These are phyloP conservation scores for Gynandropsis gynandra DNA, from an alignment of 345 rosid genomes.

Conservation along the genomic window DNA sequence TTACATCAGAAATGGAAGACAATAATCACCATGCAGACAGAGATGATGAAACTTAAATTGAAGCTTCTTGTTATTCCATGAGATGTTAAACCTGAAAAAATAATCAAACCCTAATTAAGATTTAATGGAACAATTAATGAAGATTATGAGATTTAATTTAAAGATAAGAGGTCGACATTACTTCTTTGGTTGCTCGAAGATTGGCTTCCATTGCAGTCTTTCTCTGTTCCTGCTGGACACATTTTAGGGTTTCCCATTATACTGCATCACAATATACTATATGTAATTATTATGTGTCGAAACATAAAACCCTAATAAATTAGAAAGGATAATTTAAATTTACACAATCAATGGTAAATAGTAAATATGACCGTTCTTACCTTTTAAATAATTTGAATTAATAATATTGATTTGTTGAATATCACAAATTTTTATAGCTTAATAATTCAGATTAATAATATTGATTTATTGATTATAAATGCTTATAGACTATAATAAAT, in stretches of 20 bases:
- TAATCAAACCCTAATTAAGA: background rate
- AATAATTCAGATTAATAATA: too few species aligned
- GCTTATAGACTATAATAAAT: too few species aligned
- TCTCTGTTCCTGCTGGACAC: constrained; percentile 49
- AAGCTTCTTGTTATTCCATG: constrained; percentile 41
- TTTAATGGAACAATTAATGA: too few species aligned
- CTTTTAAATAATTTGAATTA: too few species aligned
- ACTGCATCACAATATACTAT: constrained; percentile 31
- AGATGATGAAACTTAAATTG: constrained; percentile 54
- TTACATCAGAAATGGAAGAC: constrained; percentile 70
- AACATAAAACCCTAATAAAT: constrained; percentile 13
- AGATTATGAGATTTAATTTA: too few species aligned
- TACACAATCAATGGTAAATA: too few species aligned
- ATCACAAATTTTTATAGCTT: too few species aligned
- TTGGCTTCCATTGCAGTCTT: constrained; percentile 54
- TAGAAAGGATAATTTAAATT: too few species aligned
- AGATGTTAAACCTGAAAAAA: constrained; percentile 40
- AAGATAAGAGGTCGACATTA: constrained; percentile 24
- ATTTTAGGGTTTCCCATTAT: constrained; percentile 76
- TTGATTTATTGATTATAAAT: too few species aligned
- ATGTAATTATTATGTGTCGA: background rate
- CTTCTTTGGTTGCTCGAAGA: constrained; percentile 45
- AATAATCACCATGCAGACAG: constrained; percentile 52
- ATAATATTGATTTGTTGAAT: too few species aligned
- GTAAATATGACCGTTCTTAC: too few species aligned